Base-by-base conservation (phyloP, 106 monocot species). In the Ottelia alismoides region DNA sequence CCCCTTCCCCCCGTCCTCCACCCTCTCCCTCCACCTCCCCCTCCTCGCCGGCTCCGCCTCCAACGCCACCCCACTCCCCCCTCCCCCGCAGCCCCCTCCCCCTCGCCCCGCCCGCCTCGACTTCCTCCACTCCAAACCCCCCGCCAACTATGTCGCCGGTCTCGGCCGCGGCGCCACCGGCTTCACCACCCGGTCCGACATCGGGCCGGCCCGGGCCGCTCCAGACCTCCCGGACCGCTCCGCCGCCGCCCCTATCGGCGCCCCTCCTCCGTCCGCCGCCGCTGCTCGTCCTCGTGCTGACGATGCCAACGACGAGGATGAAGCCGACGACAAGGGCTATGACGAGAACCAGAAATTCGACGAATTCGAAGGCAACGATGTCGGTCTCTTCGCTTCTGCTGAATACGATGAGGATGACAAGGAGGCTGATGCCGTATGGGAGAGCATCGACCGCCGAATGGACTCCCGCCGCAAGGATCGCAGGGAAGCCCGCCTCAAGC, bases 341-440 rank as follows among this genome's bases (percentile, higher is more conserved):
- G 89, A 89, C 22, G 94, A 96, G 71, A 88, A 96, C 59, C 94
- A 96, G 79, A 96, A 96, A 72, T 96, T 96, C 28, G 94, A 96
- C 25, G 94, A 96, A 74, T 96, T 96, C 26, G 94, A 96, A 62
- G 94, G 94, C 11, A 96, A 96, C 45, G 88, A 96, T 45, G 77
- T 89, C 17, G 94, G 94, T 2, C 84, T 96, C 6, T 96, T 96
- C 25, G 88, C 94, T 3, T 85, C 84, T 12, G 94, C 89, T 1
- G 94, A 96, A 72, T 96, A 96, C 18, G 94, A 96, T n/a, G 94
- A 96, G 43, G 94, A 96, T 50, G 94, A 96, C 59, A 84, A 72
- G 58, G 94, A 96, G 72, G 94, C 94, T 2, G 94, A 96, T 46
- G 88, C 84, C 0, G 89, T 96, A 20, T 96, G 94, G 94, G 94